A percentile compares a stretch with the other conserved stretches of the same genome.
Conservation (phyloP, 2,329 filamentous ascomycete genomes). For the Colletotrichum tropicicola region DNA sequence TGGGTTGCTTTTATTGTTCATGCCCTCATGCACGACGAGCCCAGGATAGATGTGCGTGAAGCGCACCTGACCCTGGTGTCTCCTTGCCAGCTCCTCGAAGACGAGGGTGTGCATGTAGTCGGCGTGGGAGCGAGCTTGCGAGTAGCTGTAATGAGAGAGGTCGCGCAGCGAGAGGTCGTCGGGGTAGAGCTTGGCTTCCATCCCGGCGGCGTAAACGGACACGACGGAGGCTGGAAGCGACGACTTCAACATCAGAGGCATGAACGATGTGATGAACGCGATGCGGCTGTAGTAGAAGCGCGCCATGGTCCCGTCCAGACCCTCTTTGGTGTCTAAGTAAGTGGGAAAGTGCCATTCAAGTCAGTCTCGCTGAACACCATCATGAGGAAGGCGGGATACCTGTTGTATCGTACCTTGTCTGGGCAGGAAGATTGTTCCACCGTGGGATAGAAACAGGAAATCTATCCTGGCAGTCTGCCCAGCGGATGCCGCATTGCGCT, state of each 20-base stretch:
- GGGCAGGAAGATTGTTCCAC: background rate
- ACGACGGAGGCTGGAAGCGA: background rate
- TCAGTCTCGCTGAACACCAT: too few species aligned
- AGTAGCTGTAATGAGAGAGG: background rate
- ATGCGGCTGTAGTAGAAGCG: background rate
- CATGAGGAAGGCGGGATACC: too few species aligned
- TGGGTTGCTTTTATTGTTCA: background rate
- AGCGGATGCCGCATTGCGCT: background rate
- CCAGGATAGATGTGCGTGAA: background rate
- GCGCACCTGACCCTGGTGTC: background rate
- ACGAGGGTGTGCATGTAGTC: background rate
- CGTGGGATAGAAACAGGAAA: background rate
- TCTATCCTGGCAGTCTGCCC: background rate
- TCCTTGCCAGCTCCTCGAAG: background rate
- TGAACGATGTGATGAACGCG: background rate
- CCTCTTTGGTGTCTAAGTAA: background rate
- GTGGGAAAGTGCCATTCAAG: too few species aligned
- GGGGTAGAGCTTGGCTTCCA: background rate
- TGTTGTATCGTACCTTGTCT: background rate
- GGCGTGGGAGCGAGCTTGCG: background rate
- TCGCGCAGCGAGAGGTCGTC: background rate
- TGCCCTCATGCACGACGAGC: background rate
- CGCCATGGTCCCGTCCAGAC: background rate
- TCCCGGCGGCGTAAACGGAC: background rate
- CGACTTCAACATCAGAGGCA: background rate